Evolutionary conservation across 208 protist genomes (phyloP).

Genomic region (Leishmania major): DNA sequence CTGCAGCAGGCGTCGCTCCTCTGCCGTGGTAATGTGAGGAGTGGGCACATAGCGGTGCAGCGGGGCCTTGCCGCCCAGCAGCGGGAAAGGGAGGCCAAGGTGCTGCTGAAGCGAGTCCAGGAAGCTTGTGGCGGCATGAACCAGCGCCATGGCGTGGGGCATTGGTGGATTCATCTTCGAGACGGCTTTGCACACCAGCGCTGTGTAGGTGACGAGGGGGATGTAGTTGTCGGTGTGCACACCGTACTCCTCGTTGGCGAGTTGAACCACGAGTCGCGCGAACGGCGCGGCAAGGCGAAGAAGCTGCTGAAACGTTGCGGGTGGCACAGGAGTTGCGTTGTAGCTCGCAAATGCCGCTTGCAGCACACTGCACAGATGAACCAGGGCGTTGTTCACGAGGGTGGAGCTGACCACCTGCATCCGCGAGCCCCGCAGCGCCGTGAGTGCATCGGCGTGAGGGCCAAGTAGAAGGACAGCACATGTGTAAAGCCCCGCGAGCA

Average conservation of each 20-base stretch:
- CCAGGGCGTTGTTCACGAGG: slow-evolving; percentile 34
- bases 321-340: neutral
- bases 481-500: slow-evolving; percentile 54
- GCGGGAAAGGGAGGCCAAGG: slow-evolving; percentile 73
- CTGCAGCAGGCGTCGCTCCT: slow-evolving; percentile 65
- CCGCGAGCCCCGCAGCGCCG: slow-evolving; percentile 23
- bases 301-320: slow-evolving; percentile 23
- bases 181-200: slow-evolving; percentile 21
- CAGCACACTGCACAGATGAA: slow-evolving; percentile 15
- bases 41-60: slow-evolving; percentile 48
- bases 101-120: slow-evolving; percentile 63
- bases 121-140: slow-evolving; percentile 45
- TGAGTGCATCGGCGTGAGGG: slow-evolving; percentile 51
- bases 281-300: slow-evolving; percentile 39
- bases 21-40: slow-evolving; percentile 73
- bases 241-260: slow-evolving; percentile 22
- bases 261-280: slow-evolving; percentile 26
- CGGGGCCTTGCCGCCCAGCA: slow-evolving; percentile 43
- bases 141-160: slow-evolving; percentile 23
- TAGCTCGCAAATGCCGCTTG: slow-evolving; percentile 2
- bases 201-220: slow-evolving; percentile 52
- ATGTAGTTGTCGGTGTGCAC: slow-evolving; percentile 69
- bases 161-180: slow-evolving; percentile 29
- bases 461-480: slow-evolving; percentile 50
- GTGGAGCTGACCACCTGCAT: slow-evolving; percentile 32